Conservation (phyloP, 2,329 filamentous ascomycete species). For the Ascochyta lentis region DNA sequence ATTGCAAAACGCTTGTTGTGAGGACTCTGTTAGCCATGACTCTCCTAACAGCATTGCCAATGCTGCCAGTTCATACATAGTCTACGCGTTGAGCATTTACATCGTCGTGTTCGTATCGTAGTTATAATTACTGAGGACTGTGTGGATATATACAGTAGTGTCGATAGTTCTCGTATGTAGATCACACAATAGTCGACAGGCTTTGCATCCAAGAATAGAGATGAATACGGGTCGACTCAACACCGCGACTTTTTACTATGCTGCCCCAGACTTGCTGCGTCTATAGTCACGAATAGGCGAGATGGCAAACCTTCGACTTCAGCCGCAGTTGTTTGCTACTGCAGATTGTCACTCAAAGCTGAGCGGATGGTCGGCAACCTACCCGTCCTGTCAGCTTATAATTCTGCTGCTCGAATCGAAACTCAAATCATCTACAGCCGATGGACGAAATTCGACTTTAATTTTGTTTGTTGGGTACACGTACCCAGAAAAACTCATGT, state of each 20-base stretch:
- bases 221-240: neutral
- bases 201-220: conserved; percentile 4
- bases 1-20: too few relatives aligned
- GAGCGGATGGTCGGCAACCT: neutral
- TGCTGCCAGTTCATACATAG: too few relatives aligned
- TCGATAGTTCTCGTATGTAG: conserved; percentile 6
- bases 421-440: neutral
- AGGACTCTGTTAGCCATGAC: too few relatives aligned
- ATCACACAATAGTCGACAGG: neutral
- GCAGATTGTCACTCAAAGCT: neutral
- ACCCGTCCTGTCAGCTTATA: conserved; percentile 5
- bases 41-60: too few relatives aligned
- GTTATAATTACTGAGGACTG: too few relatives aligned
- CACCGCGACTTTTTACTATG: neutral
- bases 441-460: conserved; percentile 5
- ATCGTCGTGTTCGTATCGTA: too few relatives aligned
- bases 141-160: neutral
- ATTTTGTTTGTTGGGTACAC: neutral
- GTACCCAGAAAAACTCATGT: neutral
- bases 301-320: conserved; percentile 3
- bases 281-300: conserved; percentile 1
- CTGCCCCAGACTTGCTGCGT: conserved; percentile 9
- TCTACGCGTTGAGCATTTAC: too few relatives aligned
- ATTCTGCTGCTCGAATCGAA: neutral
- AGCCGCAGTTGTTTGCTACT: neutral